Base-by-base conservation (phyloP, 2,329 filamentous ascomycete species). In the Nigrograna mackinnonii region DNA sequence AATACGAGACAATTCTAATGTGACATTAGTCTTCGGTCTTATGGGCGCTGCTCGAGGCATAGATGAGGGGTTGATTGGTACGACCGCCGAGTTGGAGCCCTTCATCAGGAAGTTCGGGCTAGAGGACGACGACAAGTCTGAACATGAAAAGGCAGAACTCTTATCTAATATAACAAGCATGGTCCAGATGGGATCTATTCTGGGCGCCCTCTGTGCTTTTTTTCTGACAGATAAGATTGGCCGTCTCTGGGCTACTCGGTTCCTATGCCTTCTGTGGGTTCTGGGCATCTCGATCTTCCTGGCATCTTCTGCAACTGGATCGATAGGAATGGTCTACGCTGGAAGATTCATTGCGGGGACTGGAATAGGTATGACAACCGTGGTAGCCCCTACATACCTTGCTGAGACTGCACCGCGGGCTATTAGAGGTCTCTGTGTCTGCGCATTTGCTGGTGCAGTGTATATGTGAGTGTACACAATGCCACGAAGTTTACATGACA, bases 11-110 rank as follows among this genome's bases (percentile, higher is more conserved):
- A 33, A 14, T 14, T 33, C n/a, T 14, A 33, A 12, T n/a, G n/a
- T n/a, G n/a, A n/a, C n/a, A n/a, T 4, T 28, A 69, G 66, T 69
- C 4, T 89, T 90, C 50, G 84, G 84, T 35, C 78, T 92, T 24
- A 82, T 91, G 68, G 88, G 88, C 41, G 86, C 87, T 3, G 86
- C 87, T 30, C 80, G 87, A 44, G 88, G 88, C 55, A 69, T 91
- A n/a, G 88, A 92, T 50, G 88, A 92, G 67, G 88, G 88, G 46
- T 76, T 92, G 45, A 91, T 91, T 50, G 82, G 79, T 6, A 86
- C 86, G 1, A 85, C 85, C 12, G 84, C 65, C 2, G 58, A 64
- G 31, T 57, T 68, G 9, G 35, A 49, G 1, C 67, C 67, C 3
- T 70, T 70, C 47, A 55, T 49, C 28, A 54, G 53, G 26, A 66